Evolutionary conservation across 2,329 filamentous ascomycete species (phyloP), one percentile per base, ranked within the genome.

Genomic region (Exophiala lecanii-corni): DNA sequence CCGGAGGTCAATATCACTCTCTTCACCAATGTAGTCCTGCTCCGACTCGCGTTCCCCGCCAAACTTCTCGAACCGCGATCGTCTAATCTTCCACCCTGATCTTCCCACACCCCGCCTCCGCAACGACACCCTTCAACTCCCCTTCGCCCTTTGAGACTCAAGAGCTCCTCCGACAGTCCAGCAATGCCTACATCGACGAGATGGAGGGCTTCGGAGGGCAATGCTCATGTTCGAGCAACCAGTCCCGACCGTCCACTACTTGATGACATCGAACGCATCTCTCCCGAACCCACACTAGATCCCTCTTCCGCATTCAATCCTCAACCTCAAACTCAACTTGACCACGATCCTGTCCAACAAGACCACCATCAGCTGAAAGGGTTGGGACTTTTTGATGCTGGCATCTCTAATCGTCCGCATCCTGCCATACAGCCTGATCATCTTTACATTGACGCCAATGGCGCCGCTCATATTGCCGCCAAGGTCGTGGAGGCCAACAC

Each of bases 131-230:
- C 26, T n/a, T 37, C 7, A 31, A 41, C 2, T 30, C 36, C 3
- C 28, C 17, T 15, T 18, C 25, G 7, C n/a, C 15, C n/a, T 2
- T 3, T 4, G 4, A 17, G n/a, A 6, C 23, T 12, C 23, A 6
- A 7, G 12, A 7, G 7, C 23, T n/a, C 9, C 17, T 35, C 13
- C 16, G 6, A n/a, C 30, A 6, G 7, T 33, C 30, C 21, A 33
- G 42, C 26, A 25, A 56, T 56, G 54, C 51, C 51, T 35, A 55
- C 54, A 16, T 51, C 54, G 15, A 56, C 54, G 18, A 16, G 45
- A 32, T 56, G 54, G 54, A 51, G 54, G 10, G 49, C 45, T 21
- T 41, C 43, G 30, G 18, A 37, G 21, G 41, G 49, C 13, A 41
- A 21, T 28, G 15, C 32, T 23, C 39, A 36, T 2, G 41, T 26